Evolutionary conservation across 179 eudicot species (phyloP).

Genomic region (Spergularia azorica): DNA sequence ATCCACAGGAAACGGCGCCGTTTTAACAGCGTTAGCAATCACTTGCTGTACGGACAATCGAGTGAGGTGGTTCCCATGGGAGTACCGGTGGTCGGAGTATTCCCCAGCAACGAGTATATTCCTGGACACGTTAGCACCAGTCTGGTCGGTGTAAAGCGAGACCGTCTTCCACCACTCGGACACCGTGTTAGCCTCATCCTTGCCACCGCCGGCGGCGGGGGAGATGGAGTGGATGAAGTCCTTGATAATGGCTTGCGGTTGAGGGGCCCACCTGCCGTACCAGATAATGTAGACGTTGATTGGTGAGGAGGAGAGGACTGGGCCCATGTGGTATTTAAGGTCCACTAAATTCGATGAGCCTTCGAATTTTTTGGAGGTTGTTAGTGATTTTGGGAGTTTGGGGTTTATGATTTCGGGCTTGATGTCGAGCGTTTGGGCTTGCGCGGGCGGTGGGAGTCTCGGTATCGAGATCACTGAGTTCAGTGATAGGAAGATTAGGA

Average conservation of each 20-base stretch:
- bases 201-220: constrained; percentile 23
- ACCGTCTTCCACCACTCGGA: constrained; percentile 91
- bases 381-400: constrained; percentile 32
- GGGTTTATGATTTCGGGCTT: constrained; percentile 25
- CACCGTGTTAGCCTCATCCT: constrained; percentile 44
- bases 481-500: background rate
- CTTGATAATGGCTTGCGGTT: constrained; percentile 54
- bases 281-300: constrained; percentile 81
- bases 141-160: constrained; percentile 82
- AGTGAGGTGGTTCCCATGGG: constrained; percentile 67
- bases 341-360: constrained; percentile 75
- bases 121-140: constrained; percentile 76
- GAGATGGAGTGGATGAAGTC: constrained; percentile 85
- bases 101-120: constrained; percentile 66
- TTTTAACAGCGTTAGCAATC: constrained; percentile 60
- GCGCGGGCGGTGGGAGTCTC: too few species aligned
- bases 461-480: too few species aligned
- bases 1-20: constrained; percentile 66
- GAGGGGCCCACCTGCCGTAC: constrained; percentile 69
- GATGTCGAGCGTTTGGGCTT: background rate
- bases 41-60: constrained; percentile 72
- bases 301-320: constrained; percentile 73
- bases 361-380: constrained; percentile 62
- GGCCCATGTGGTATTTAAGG: constrained; percentile 95
- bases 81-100: constrained; percentile 54